Evolutionary conservation across 768 basidiomycete species (phyloP), one percentile per base, ranked within the genome.

Genomic region (Sarcodon aspratus): DNA sequence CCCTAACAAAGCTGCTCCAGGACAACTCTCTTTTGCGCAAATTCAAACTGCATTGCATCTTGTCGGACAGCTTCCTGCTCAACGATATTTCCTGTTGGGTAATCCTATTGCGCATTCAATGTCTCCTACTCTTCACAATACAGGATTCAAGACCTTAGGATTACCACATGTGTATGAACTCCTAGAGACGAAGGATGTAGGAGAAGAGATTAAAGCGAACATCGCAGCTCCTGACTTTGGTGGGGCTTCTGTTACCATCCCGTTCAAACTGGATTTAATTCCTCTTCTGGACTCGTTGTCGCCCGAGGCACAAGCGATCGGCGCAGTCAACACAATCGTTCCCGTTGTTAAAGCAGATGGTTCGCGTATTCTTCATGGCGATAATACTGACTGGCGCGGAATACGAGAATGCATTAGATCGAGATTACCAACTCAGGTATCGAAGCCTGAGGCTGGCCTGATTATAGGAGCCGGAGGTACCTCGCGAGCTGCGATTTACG

Each of bases 401-500:
- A 94, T 99, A 55, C 73, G 73, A 12, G 70, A 79, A 13, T 74
- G 70, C 55, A 73, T 82, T 47, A 57, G 58, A 11, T 61, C 67
- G 1, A 69, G 68, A 35, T 66, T 80, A 18, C 63, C 68, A n/a
- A 59, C 65, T 3, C 51, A 48, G 38, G 52, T 57, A 59, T 62
- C 38, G 55, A 65, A 40, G 53, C 75, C 55, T 53, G 69, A 66
- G 33, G 73, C 79, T 0, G 86, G 75, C 15, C 73, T 98, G 50
- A 83, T 99, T 48, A 88, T 99, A 51, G 96, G 96, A 3, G 94
- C 92, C 2, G 95, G 95, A 7, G 95, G 95, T 2, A 96, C 95
- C 0, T 82, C 89, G 13, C 86, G 95, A 13, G 95, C 95, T 0
- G 95, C 95, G 1, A 79, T 98, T 52, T 96, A 92, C 59, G 92